Percentiles rank a stretch among this genome's conserved stretches.
Evolutionary conservation across 768 basidiomycete genomes (phyloP).

Genomic region (Mycena galericulata): DNA sequence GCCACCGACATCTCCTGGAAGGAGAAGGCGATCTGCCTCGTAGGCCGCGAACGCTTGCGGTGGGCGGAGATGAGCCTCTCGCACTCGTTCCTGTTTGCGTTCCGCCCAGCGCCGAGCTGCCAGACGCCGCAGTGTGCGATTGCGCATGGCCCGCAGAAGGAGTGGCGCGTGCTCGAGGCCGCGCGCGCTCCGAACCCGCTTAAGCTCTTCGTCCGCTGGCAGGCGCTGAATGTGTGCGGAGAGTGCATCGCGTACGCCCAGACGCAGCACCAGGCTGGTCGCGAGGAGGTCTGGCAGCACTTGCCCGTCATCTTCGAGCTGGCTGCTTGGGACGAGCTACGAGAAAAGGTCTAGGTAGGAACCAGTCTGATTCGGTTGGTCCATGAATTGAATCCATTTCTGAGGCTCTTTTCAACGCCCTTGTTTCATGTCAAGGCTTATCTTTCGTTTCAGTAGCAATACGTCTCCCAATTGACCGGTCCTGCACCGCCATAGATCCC

Average conservation of each 20-base stretch:
- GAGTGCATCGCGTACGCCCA: conserved; percentile 37
- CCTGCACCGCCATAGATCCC: no score
- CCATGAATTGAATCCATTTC: no score
- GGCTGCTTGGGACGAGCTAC: conserved; percentile 33
- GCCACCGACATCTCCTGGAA: conserved; percentile 53
- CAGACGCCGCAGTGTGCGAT: conserved; percentile 45
- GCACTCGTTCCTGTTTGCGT: conserved; percentile 56
- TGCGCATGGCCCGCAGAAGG: conserved; percentile 53
- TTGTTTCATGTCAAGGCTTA: no score
- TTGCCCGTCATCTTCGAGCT: conserved; percentile 39
- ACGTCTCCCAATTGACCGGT: no score
- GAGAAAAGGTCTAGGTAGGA: conserved; percentile 8
- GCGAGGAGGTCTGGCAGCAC: conserved; percentile 40
- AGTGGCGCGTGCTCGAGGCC: conserved; percentile 57
- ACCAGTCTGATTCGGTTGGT: no score
- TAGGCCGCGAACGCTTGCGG: conserved; percentile 55
- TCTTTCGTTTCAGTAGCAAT: no score
- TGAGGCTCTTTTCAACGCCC: no score
- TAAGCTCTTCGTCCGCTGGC: conserved; percentile 32
- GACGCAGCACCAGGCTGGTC: conserved; percentile 36
- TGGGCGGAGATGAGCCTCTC: conserved; percentile 56
- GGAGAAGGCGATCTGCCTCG: conserved; percentile 52
- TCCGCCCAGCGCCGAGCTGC: conserved; percentile 49
- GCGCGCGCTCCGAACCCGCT: conserved; percentile 45
- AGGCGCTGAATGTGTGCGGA: conserved; percentile 36